These are phyloP conservation scores for Clarireedia hainanense DNA, from an alignment of 2,329 filamentous ascomycete species.

Conservation along the genomic window DNA sequence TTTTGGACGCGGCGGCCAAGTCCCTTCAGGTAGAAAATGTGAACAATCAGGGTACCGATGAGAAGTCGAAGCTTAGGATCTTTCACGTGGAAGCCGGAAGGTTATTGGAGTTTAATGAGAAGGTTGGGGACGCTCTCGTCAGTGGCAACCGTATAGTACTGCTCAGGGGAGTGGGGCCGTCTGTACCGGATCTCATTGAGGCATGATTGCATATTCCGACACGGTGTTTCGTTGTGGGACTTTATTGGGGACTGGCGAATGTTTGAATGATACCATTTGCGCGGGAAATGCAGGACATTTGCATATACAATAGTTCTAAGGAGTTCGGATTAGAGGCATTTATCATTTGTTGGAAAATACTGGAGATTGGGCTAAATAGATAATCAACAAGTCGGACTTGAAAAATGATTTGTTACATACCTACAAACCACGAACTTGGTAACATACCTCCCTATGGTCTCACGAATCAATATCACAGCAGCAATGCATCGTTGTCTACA, in stretches of 20 bases:
- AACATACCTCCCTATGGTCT: not conserved
- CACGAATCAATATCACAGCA: not conserved
- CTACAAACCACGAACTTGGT: not conserved
- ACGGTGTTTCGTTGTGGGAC: not conserved
- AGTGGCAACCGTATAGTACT: constrained; percentile 88
- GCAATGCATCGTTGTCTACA: not conserved
- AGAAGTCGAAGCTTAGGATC: constrained; percentile 73
- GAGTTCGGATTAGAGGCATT: constrained; percentile 1
- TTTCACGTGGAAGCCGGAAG: constrained; percentile 91
- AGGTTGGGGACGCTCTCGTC: constrained; percentile 63
- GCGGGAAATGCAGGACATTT: not conserved
- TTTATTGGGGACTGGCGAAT: not conserved
- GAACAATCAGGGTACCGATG: constrained; percentile 69
- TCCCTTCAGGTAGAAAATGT: constrained; percentile 73
- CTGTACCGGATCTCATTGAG: constrained; percentile 63
- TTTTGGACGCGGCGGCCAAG: constrained; percentile 71
- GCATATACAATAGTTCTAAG: not conserved
- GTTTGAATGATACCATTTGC: constrained; percentile 8
- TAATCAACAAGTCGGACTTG: not conserved
- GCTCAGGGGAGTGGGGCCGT: constrained; percentile 75
- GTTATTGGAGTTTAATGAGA: constrained; percentile 80
- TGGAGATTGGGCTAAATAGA: not conserved
- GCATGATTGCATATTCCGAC: constrained; percentile 4
- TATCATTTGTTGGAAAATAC: not conserved
- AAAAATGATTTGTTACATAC: not conserved